Evolutionary conservation across 352 stramenopile genomes (phyloP), one percentile per base, ranked within the genome.

Genomic region (Peronospora destructor): DNA sequence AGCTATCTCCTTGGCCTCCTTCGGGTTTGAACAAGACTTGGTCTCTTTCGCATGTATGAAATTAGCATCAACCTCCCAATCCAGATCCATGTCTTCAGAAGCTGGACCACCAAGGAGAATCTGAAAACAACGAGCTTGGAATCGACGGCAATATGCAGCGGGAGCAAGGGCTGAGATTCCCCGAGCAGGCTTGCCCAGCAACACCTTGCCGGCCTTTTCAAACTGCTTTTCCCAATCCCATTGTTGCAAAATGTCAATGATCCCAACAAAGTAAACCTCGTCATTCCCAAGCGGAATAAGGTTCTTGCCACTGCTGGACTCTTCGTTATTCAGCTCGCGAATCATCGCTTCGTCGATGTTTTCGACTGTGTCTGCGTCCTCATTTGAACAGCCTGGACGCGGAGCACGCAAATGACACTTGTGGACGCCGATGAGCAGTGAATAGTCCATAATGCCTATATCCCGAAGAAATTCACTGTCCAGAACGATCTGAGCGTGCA

Each of bases 171-270:
- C 75, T 23, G 76, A 87, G 32, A 90, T 90, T 10, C 76, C 76
- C 19, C 66, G 75, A 19, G 66, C 59, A 32, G 71, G 74, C 43
- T 89, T 87, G 14, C 76, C 73, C 9, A 85, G 57, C 33, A 87
- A 46, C 49, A 83, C 71, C 61, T 89, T 89, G n/a, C 71, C 74
- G 11, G 77, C 62, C 26, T 84, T 83, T 40, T 89, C 78, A 36
- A 85, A 54, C 53, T 84, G 72, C 55, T 89, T 89, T 37, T 85
- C 76, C 73, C 71, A 87, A 50, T 86, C 78, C 76, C 80, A 92
- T 51, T 88, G 68, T 48, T 92, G 81, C 5, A 92, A 37, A 36
- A 92, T 89, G 61, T 92, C 81, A 30, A 92, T 92, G 38, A 92
- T 87, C 8, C 81, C 81, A 4, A 92, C 64, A 48, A 85, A 88